Percentiles rank a stretch among this genome's conserved stretches.
These are phyloP conservation scores for Candida piceae DNA, from an alignment of 805 yeast species.

Conservation along the genomic window DNA sequence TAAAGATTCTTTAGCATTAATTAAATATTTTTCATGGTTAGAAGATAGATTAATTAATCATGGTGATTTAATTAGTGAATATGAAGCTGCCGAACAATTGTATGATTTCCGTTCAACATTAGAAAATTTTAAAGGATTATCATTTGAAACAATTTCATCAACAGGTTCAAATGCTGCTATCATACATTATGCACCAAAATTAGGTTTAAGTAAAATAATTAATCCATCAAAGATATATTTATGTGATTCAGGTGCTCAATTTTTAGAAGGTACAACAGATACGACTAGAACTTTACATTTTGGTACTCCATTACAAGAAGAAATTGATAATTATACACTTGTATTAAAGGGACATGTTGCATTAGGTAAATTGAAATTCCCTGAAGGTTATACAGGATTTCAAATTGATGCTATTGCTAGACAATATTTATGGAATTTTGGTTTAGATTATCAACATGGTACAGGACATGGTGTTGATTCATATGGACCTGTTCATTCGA, in stretches of 20 bases:
- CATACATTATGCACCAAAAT: conserved; percentile 65
- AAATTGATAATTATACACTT: conserved; percentile 46
- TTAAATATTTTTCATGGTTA: conserved; percentile 53
- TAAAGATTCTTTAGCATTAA: conserved; percentile 54
- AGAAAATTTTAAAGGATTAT: conserved; percentile 54
- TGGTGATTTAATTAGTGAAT: conserved; percentile 52
- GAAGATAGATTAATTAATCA: conserved; percentile 41
- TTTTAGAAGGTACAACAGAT: conserved; percentile 61
- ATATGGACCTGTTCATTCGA: conserved; percentile 57
- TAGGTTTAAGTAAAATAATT: conserved; percentile 34
- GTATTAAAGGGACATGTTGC: conserved; percentile 56
- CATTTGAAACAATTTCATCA: conserved; percentile 71
- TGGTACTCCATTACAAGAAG: conserved; percentile 40
- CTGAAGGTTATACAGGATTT: conserved; percentile 50
- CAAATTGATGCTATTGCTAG: conserved; percentile 55
- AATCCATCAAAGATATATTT: conserved; percentile 50
- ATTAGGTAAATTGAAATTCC: conserved; percentile 45
- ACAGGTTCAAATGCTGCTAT: conserved; percentile 75
- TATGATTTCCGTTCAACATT: conserved; percentile 48
- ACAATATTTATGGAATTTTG: conserved; percentile 51
- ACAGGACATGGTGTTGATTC: conserved; percentile 66
- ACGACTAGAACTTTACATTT: conserved; percentile 59
- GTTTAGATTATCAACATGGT: conserved; percentile 58
- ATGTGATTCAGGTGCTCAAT: conserved; percentile 58
- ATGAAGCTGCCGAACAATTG: conserved; percentile 58